Base-by-base conservation (phyloP, 257 asterid genomes). In the Fraxinus cuspidata region DNA sequence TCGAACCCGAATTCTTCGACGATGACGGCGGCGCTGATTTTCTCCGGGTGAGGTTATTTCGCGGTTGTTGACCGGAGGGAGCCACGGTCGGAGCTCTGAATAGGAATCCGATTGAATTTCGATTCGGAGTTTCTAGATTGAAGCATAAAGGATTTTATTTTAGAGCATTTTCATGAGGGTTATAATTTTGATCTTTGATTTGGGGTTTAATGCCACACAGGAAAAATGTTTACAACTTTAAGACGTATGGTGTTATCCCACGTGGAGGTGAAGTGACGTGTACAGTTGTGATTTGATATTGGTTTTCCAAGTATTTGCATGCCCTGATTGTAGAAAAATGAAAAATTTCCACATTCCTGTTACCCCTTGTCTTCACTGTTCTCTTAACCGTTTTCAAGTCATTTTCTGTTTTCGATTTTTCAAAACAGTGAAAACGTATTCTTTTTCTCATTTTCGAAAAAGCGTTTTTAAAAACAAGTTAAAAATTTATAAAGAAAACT, bases 211-310 rank as follows among this genome's bases (percentile, higher is more conserved):
- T 1, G 85, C 81, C 84, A 83, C 89, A 87, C 58, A 70, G 71
- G 76, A 40, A 40, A 21, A 7, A 7, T 16, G 16, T 21, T 23
- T n/a, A n/a, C n/a, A n/a, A n/a, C n/a, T n/a, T 0, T 0, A 29
- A 2, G 56, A 3, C 89, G 40, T 83, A 86, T 83, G 2, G 13
- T 0, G 29, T 56, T 65, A 11, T 51, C 44, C 83, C 87, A 81
- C 81, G 84, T 81, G 84, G 83, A 70, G 0, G 1, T 0, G 11
- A 49, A 64, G 3, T 75, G 72, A 83, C 81, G 84, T 76, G 86
- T 73, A 1, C 8, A 2, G 0, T 10, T 71, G 0, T 15, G 34
- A 83, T 79, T 86, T 87, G 87, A 11, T 37, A 0, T 40, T 70
- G 70, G 70, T 34, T 19, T 16, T 25, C 58, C 0, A 37, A 9